Evolutionary conservation across 2,329 filamentous ascomycete genomes (phyloP).

Genomic region (Pseudogymnoascus sp.): DNA sequence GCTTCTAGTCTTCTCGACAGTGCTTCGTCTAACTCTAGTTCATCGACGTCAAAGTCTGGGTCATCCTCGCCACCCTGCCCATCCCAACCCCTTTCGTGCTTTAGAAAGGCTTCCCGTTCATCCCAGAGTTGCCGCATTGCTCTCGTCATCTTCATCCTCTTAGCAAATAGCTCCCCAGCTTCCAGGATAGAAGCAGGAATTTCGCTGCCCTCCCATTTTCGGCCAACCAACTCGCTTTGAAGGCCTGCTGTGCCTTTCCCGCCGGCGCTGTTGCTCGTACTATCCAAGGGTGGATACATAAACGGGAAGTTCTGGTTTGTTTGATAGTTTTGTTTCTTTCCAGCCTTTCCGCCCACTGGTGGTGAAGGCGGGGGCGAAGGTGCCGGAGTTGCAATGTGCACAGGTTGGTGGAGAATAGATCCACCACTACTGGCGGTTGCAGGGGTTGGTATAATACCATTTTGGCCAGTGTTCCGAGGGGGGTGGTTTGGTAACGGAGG

Average conservation of each 20-base stretch:
- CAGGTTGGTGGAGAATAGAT: slow-evolving; percentile 89
- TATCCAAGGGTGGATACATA: slow-evolving; percentile 88
- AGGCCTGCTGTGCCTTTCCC: slow-evolving; percentile 78
- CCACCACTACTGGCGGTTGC: slow-evolving; percentile 47
- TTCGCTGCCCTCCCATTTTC: slow-evolving; percentile 88
- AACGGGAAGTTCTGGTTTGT: slow-evolving; percentile 99
- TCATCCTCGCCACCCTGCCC: slow-evolving; percentile 36
- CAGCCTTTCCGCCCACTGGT: slow-evolving; percentile 75
- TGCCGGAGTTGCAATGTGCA: slow-evolving; percentile 96
- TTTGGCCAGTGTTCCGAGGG: slow-evolving; percentile 49
- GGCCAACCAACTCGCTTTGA: slow-evolving; percentile 71
- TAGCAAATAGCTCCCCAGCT: slow-evolving; percentile 85
- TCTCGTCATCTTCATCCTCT: slow-evolving; percentile 81
- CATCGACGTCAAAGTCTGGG: slow-evolving; percentile 33
- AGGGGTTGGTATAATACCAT: slow-evolving; percentile 52
- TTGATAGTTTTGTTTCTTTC: slow-evolving; percentile 98
- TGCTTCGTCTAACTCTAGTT: slow-evolving; percentile 34
- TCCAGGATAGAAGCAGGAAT: slow-evolving; percentile 92
- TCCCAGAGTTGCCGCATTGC: slow-evolving; percentile 93
- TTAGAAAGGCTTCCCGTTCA: slow-evolving; percentile 83
- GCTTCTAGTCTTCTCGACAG: slow-evolving; percentile 34
- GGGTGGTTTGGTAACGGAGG: slow-evolving; percentile 74
- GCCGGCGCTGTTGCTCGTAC: slow-evolving; percentile 78
- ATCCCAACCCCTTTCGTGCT: slow-evolving; percentile 85
- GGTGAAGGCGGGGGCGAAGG: slow-evolving; percentile 93